These are phyloP conservation scores for Lagerstroemia speciosa DNA, from an alignment of 345 rosid genomes.

Conservation along the genomic window DNA sequence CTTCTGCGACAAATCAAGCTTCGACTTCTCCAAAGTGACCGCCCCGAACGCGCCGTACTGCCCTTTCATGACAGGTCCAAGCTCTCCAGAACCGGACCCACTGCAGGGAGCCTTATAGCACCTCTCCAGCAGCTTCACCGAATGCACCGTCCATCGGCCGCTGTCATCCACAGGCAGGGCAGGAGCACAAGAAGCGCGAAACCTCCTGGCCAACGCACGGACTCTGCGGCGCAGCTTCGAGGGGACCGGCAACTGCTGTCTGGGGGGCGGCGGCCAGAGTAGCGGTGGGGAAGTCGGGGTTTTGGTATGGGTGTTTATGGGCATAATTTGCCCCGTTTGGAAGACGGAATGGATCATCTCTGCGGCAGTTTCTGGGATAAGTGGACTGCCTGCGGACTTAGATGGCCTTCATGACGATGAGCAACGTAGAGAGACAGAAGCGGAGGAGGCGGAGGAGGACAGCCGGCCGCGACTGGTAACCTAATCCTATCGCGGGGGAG, in stretches of 20 bases:
- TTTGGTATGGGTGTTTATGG: conserved; percentile 7
- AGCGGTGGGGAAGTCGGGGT: conserved; percentile 1
- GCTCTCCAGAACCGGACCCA: conserved; percentile 26
- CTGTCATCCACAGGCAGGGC: conserved; percentile 3
- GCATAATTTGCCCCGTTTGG: conserved; percentile 13
- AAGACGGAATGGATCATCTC: conserved; percentile 7
- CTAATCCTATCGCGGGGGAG: background rate
- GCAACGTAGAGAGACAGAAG: background rate
- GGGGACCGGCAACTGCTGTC: conserved; percentile 7
- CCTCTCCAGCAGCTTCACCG: conserved; percentile 67
- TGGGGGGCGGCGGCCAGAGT: conserved; percentile 9
- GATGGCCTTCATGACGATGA: background rate
- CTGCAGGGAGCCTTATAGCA: conserved; percentile 40
- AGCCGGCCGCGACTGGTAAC: background rate
- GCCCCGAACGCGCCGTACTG: conserved; percentile 61
- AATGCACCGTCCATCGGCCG: no score
- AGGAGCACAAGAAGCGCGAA: conserved; percentile 1
- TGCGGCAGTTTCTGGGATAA: background rate
- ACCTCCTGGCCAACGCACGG: background rate
- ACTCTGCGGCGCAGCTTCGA: conserved; percentile 28
- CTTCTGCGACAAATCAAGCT: conserved; percentile 64
- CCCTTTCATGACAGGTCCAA: conserved; percentile 66
- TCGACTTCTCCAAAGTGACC: conserved; percentile 86
- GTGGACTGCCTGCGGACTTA: background rate
- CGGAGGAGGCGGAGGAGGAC: background rate